phyloP scores from a whole-genome alignment of 2,329 filamentous ascomycete genomes.

The Ophiostoma angusticollis region DNA sequence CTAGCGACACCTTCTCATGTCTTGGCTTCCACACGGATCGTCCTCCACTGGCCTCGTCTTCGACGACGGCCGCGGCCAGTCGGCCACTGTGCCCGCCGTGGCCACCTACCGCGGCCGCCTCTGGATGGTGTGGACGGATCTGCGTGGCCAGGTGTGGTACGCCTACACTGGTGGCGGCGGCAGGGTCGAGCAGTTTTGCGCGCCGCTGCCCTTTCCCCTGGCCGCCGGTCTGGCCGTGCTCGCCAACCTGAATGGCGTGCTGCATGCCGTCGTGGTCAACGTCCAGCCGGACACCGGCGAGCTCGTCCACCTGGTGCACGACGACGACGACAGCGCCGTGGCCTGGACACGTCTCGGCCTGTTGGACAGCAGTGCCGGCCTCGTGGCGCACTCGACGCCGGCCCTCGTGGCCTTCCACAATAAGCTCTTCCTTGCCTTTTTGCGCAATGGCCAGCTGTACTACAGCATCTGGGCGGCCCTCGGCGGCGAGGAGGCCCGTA shows the following conservation, averaged over 20 bases:
- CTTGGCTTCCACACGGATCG: conserved; percentile 22
- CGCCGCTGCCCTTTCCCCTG: conserved; percentile 18
- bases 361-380: conserved; percentile 15
- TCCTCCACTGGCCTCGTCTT: conserved; percentile 18
- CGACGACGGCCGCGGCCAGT: conserved; percentile 17
- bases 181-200: conserved; percentile 18
- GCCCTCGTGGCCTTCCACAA: conserved; percentile 24
- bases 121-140: conserved; percentile 24
- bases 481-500: conserved; percentile 12
- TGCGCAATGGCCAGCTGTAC: conserved; percentile 18
- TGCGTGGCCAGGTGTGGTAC: conserved; percentile 21
- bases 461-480: conserved; percentile 18
- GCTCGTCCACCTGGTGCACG: conserved; percentile 22
- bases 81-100: conserved; percentile 22
- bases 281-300: conserved; percentile 17
- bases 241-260: conserved; percentile 21
- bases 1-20: no score
- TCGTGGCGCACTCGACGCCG: conserved; percentile 17
- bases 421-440: conserved; percentile 21
- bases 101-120: conserved; percentile 23
- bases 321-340: conserved; percentile 17
- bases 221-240: conserved; percentile 21
- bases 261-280: conserved; percentile 23
- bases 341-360: conserved; percentile 17
- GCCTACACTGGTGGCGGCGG: conserved; percentile 17